Percentiles rank a stretch among this genome's conserved stretches.
Evolutionary conservation across 2,329 filamentous ascomycete species (phyloP).

Genomic region (Pseudopithomyces chartarum): DNA sequence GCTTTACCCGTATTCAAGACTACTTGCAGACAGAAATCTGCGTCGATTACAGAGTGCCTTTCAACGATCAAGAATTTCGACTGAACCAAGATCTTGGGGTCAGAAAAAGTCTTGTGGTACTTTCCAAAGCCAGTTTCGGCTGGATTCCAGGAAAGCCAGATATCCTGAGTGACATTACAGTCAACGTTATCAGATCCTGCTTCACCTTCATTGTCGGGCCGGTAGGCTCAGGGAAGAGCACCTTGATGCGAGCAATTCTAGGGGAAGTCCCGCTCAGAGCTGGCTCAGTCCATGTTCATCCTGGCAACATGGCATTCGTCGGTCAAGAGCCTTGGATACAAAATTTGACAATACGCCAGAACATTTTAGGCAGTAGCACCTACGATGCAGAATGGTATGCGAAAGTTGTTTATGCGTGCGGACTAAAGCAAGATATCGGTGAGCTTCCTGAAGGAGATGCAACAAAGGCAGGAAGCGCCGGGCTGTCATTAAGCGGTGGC

Average conservation of each 20-base stretch:
- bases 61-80: too few species aligned
- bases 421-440: slow-evolving; percentile 1
- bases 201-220: slow-evolving; percentile 36
- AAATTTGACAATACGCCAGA: background rate
- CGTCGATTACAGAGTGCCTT: too few species aligned
- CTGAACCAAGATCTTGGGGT: too few species aligned
- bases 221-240: slow-evolving; percentile 42
- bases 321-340: background rate
- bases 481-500: slow-evolving; percentile 51
- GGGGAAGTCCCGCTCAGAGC: slow-evolving; percentile 37
- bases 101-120: too few species aligned
- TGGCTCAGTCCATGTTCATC: slow-evolving; percentile 14
- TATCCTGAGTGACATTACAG: slow-evolving; percentile 21
- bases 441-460: background rate
- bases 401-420: slow-evolving; percentile 5
- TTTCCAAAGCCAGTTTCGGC: slow-evolving; percentile 31
- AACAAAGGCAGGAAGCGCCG: slow-evolving; percentile 5
- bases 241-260: slow-evolving; percentile 39
- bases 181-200: slow-evolving; percentile 12
- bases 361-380: background rate
- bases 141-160: slow-evolving; percentile 24
- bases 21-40: too few species aligned
- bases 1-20: too few species aligned
- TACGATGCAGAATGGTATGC: slow-evolving; percentile 8
- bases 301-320: background rate